Evolutionary conservation across 2,329 filamentous ascomycete genomes (phyloP).

Genomic region (Fusarium sp.): DNA sequence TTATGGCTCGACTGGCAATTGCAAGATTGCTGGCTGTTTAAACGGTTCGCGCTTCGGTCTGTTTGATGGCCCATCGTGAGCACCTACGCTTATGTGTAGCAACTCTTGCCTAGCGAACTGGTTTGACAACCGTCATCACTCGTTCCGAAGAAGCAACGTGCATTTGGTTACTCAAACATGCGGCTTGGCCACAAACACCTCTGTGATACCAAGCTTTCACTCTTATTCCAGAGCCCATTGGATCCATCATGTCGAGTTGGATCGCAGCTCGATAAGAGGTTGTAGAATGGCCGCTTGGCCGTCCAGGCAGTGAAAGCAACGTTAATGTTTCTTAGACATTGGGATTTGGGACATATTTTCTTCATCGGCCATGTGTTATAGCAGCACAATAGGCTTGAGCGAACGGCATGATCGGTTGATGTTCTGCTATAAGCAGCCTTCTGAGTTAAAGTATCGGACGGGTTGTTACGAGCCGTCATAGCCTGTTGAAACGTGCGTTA

Average conservation of each 20-base stretch:
- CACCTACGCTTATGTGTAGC: constrained; percentile 34
- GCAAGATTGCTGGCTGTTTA: constrained; percentile 10
- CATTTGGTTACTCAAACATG: constrained; percentile 32
- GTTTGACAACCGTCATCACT: constrained; percentile 43
- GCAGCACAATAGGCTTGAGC: not conserved
- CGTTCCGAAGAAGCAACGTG: constrained; percentile 42
- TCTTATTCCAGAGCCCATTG: constrained; percentile 16
- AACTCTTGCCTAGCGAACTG: constrained; percentile 19
- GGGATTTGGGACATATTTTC: not conserved
- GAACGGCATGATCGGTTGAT: not conserved
- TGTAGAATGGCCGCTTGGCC: constrained; percentile 15
- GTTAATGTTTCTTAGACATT: not conserved
- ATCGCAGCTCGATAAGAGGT: not conserved
- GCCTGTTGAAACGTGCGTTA: constrained; percentile 38
- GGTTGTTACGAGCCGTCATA: constrained; percentile 16
- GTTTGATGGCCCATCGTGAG: constrained; percentile 19
- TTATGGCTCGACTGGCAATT: constrained; percentile 8
- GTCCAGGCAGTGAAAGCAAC: constrained; percentile 2
- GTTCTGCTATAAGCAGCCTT: not conserved
- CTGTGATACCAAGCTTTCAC: constrained; percentile 36
- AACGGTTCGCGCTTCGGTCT: constrained; percentile 10
- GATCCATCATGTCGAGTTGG: constrained; percentile 9
- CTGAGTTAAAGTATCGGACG: constrained; percentile 4
- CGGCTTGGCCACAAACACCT: constrained; percentile 32
- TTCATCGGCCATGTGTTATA: not conserved